A percentile compares a stretch with the other conserved stretches of the same genome.
Conservation (phyloP, 768 basidiomycete genomes). For the Hericium coralloides region DNA sequence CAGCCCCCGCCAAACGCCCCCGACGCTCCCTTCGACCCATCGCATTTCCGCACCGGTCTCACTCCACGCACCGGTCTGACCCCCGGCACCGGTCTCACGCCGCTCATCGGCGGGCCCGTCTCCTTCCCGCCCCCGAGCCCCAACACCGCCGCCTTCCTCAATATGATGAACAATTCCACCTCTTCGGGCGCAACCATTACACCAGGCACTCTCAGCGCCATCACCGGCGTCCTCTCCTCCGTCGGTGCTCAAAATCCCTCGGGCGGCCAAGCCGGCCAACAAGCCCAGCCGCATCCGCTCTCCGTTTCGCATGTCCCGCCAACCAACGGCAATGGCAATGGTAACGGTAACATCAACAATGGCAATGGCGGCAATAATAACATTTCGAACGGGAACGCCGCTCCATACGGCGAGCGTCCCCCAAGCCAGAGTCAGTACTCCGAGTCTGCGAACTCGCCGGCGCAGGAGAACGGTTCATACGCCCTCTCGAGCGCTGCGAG, state of each 20-base stretch:
- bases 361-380: not conserved
- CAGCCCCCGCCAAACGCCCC: constrained; percentile 28
- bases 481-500: constrained; percentile 34
- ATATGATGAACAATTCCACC: constrained; percentile 59
- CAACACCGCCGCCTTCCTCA: constrained; percentile 86
- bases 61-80: constrained; percentile 84
- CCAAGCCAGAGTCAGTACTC: constrained; percentile 1
- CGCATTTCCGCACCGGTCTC: constrained; percentile 75
- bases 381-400: constrained; percentile 8
- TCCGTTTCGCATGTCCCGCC: constrained; percentile 24
- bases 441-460: not conserved
- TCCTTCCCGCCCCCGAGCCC: constrained; percentile 81
- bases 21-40: constrained; percentile 54
- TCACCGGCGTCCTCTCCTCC: constrained; percentile 67
- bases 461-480: constrained; percentile 16
- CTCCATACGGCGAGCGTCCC: constrained; percentile 7
- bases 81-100: constrained; percentile 76
- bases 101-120: constrained; percentile 63
- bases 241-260: constrained; percentile 42
- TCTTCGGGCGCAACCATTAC: constrained; percentile 42
- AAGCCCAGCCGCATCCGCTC: constrained; percentile 23
- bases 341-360: not conserved
- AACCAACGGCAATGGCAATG: constrained; percentile 8
- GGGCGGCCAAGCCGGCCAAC: constrained; percentile 63
- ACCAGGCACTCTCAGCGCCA: constrained; percentile 62